Evolutionary conservation across 371 early-diverging fungal species (phyloP).

Genomic region (Furculomyces boomerangus): DNA sequence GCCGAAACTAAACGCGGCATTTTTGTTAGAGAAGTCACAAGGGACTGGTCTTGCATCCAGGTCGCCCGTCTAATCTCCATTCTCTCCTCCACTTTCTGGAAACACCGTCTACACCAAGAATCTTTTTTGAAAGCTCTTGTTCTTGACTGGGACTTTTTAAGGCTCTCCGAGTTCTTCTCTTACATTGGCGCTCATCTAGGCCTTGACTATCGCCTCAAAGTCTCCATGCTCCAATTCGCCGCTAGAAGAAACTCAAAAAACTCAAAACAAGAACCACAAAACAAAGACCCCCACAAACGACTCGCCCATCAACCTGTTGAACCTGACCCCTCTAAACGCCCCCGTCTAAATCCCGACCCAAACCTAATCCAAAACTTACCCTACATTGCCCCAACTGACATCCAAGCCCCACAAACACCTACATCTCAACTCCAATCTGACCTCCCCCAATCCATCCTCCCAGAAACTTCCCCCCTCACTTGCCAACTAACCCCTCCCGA

Average conservation of each 20-base stretch:
- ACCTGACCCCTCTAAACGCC: not conserved
- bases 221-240: constrained; percentile 48
- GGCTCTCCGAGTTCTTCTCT: constrained; percentile 56
- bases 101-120: constrained; percentile 28
- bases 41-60: constrained; percentile 25
- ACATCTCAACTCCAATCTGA: not conserved
- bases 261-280: not conserved
- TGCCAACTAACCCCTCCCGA: too few species aligned
- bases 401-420: not conserved
- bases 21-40: constrained; percentile 23
- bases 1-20: constrained; percentile 24
- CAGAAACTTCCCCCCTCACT: too few species aligned
- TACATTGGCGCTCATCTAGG: constrained; percentile 42
- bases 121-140: constrained; percentile 45
- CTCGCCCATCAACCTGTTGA: not conserved
- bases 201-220: constrained; percentile 49
- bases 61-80: constrained; percentile 22
- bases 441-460: not conserved
- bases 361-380: not conserved
- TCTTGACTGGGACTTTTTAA: constrained; percentile 57
- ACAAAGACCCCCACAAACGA: not conserved
- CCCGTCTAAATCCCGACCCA: not conserved
- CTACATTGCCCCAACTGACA: not conserved
- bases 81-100: constrained; percentile 21
- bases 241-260: constrained; percentile 18